Evolutionary conservation across 2,329 filamentous ascomycete genomes (phyloP).

Genomic region (Talaromyces sp.): DNA sequence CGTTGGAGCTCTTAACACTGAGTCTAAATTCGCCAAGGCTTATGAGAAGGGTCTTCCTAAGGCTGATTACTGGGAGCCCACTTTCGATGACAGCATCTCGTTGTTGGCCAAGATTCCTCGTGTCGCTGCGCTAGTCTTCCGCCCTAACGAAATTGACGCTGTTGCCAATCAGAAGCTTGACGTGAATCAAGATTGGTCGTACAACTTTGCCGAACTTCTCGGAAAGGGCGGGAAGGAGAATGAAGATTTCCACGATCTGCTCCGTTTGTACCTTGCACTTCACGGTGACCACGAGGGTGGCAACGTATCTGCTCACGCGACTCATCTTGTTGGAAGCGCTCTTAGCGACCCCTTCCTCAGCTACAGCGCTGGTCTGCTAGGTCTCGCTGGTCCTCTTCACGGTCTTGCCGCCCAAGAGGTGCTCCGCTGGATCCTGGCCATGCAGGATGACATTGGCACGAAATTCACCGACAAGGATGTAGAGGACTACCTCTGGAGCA

Average conservation of each 20-base stretch:
- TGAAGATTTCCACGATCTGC: conserved; percentile 72
- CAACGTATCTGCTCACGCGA: conserved; percentile 93
- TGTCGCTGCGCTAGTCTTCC: conserved; percentile 96
- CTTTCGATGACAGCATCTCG: conserved; percentile 91
- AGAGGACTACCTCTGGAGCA: conserved; percentile 84
- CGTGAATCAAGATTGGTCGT: conserved; percentile 87
- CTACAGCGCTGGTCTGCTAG: conserved; percentile 92
- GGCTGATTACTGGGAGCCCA: conserved; percentile 98
- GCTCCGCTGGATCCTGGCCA: conserved; percentile 91
- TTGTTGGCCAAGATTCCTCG: conserved; percentile 94
- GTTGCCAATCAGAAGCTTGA: conserved; percentile 74
- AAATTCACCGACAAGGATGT: conserved; percentile 78
- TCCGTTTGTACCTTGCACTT: conserved; percentile 89
- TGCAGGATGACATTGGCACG: conserved; percentile 82
- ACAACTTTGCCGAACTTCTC: conserved; percentile 97
- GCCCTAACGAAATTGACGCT: conserved; percentile 72
- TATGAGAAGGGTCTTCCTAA: conserved; percentile 91
- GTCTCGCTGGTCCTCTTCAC: conserved; percentile 89
- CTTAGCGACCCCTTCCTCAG: conserved; percentile 93
- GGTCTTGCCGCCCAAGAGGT: conserved; percentile 96
- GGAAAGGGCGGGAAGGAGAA: conserved; percentile 85
- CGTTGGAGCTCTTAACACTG: conserved; percentile 92
- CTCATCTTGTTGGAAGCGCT: conserved; percentile 90
- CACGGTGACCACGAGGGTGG: conserved; percentile 98
- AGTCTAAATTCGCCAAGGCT: conserved; percentile 86